Evolutionary conservation across 2,329 filamentous ascomycete genomes (phyloP).

Genomic region (Ophiocordyceps camponoti-floridani): DNA sequence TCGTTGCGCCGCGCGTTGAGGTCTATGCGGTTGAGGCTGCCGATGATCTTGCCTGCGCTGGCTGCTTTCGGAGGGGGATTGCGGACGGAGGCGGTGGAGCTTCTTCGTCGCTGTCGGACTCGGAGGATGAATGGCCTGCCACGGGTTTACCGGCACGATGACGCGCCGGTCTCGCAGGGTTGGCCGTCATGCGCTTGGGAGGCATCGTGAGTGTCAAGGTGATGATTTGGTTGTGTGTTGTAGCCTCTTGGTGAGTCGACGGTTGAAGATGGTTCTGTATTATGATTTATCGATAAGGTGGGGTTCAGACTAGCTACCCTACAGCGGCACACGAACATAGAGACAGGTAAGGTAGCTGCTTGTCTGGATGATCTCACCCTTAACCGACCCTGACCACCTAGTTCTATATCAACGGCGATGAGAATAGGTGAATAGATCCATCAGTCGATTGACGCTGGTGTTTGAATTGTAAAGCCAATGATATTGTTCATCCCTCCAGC

Average conservation of each 20-base stretch:
- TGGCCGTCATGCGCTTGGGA: constrained; percentile 83
- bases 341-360: too few species aligned
- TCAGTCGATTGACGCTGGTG: too few species aligned
- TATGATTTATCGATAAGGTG: background rate
- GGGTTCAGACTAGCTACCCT: background rate
- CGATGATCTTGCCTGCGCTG: constrained; percentile 38
- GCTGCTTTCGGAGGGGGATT: constrained; percentile 36
- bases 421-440: too few species aligned
- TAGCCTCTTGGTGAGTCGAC: background rate
- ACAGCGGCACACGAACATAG: too few species aligned
- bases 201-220: constrained; percentile 25
- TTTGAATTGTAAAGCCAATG: too few species aligned
- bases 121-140: constrained; percentile 34
- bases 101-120: constrained; percentile 29
- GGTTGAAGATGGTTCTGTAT: background rate
- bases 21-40: constrained; percentile 32
- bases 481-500: too few species aligned
- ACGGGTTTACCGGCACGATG: constrained; percentile 71
- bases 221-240: constrained; percentile 1
- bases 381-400: background rate
- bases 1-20: constrained; percentile 27
- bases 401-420: background rate
- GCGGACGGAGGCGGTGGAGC: constrained; percentile 11
- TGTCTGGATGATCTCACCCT: too few species aligned
- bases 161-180: constrained; percentile 62